Evolutionary conservation across 1,139 yeast genomes (phyloP), one percentile per base, ranked within the genome.

Genomic region (Wickerhamomyces sp.): DNA sequence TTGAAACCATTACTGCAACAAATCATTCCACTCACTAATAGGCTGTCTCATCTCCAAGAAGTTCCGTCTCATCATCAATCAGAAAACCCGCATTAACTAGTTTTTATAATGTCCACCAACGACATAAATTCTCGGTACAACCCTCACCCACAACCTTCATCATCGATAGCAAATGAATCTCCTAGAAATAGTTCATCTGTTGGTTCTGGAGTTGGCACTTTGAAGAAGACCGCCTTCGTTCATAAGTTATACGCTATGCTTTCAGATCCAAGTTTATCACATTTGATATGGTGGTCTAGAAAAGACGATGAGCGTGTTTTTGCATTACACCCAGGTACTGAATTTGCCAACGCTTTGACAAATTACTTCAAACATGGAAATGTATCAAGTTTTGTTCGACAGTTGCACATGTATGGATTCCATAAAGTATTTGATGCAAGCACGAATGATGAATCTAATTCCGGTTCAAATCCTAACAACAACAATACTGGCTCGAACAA

Each of bases 271-370:
- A 65, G 62, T 34, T 61, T 81, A 32, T 44, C 57, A 1, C 77
- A 75, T 48, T 65, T 81, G 48, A 88, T 91, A 39, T 81, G 91
- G 78, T 93, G 98, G 98, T 77, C 87, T 7, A 75, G 79, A 41
- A 68, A 75, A 44, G 81, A 79, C 41, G 77, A 74, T 43, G 69
- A 70, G 40, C 76, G 79, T 50, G 77, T 84, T 6, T 81, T 82
- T 63, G 80, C 84, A 1, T 66, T 84, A 29, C 71, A 73, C 48
- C 91, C 93, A 3, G 84, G 81, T 54, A 81, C 80, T 45, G 81
- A 84, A 51, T 77, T 84, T 45, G 72, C 79, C 27, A 75, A 75
- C 53, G 85, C 80, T 9, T 66, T 84, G 51, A 76, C 85, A 42
- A 77, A 73, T 51, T 84, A 82, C 63, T 87, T 87, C 66, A 87